phyloP scores from a whole-genome alignment of 768 basidiomycete species.

The Collybiopsis luxurians region DNA sequence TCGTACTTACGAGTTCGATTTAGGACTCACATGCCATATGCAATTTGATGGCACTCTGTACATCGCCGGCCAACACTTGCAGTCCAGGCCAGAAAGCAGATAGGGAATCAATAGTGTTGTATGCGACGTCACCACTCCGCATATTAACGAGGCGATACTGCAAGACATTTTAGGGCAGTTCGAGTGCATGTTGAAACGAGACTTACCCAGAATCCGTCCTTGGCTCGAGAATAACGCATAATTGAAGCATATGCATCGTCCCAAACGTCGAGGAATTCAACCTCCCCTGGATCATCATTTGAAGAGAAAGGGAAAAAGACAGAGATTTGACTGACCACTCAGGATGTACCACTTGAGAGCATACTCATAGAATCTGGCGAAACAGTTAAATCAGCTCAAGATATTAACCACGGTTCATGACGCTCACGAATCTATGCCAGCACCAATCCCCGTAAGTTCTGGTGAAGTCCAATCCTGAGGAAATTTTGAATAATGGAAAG shows the following conservation, averaged over 20 bases:
- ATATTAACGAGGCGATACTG: conserved; percentile 90
- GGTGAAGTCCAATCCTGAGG: conserved; percentile 72
- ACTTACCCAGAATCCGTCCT: conserved; percentile 86
- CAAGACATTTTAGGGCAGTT: neutral
- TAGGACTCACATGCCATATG: conserved; percentile 76
- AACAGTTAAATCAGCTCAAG: conserved; percentile 49
- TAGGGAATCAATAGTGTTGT: conserved; percentile 86
- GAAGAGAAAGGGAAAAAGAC: neutral
- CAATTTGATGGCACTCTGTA: conserved; percentile 89
- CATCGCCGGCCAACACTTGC: conserved; percentile 82
- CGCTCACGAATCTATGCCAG: conserved; percentile 54
- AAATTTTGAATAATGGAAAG: conserved; percentile 9
- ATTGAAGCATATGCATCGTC: conserved; percentile 78
- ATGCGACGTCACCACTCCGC: conserved; percentile 68
- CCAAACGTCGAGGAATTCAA: conserved; percentile 81
- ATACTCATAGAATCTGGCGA: conserved; percentile 75
- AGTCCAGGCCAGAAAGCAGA: conserved; percentile 98
- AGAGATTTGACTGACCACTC: conserved; percentile 49
- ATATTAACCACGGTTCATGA: neutral
- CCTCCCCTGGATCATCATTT: conserved; percentile 50
- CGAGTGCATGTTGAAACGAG: neutral
- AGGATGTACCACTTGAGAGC: conserved; percentile 90
- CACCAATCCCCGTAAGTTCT: conserved; percentile 80
- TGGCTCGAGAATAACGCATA: conserved; percentile 80
- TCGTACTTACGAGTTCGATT: neutral